Percentiles rank a stretch among this genome's conserved stretches.
These are phyloP conservation scores for Nigrospora oryzae DNA, from an alignment of 2,329 filamentous ascomycete species.

Conservation along the genomic window DNA sequence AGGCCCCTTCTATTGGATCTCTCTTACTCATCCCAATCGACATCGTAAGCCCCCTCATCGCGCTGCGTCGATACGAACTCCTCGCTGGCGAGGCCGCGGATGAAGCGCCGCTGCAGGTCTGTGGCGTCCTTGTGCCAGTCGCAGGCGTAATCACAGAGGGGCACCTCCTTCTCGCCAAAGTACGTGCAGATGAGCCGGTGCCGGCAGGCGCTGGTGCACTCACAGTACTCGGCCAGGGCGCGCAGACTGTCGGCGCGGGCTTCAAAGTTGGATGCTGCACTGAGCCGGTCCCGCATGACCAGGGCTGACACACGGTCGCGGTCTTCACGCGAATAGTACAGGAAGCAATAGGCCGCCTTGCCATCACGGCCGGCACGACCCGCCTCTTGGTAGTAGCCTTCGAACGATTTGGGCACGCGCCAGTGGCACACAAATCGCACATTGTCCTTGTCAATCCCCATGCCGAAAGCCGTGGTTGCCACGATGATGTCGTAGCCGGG, in stretches of 20 bases:
- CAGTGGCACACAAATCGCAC: slow-evolving; percentile 94
- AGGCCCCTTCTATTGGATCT: too few species aligned
- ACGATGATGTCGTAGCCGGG: slow-evolving; percentile 85
- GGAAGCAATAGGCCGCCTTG: slow-evolving; percentile 75
- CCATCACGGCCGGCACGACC: slow-evolving; percentile 86
- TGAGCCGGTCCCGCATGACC: slow-evolving; percentile 37
- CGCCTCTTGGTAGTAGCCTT: slow-evolving; percentile 94
- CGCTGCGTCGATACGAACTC: slow-evolving; percentile 58
- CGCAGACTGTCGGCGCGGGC: slow-evolving; percentile 55
- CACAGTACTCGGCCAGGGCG: slow-evolving; percentile 72
- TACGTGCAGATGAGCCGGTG: slow-evolving; percentile 69
- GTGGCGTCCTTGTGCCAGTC: slow-evolving; percentile 66
- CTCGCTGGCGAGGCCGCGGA: slow-evolving; percentile 46
- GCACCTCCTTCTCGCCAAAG: slow-evolving; percentile 58
- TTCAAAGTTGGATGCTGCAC: slow-evolving; percentile 32
- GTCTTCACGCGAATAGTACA: slow-evolving; percentile 88
- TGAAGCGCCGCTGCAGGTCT: slow-evolving; percentile 48
- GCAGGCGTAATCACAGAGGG: slow-evolving; percentile 65
- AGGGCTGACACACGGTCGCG: slow-evolving; percentile 62
- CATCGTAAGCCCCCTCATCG: slow-evolving; percentile 48
- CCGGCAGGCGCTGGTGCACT: slow-evolving; percentile 63
- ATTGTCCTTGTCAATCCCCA: slow-evolving; percentile 95
- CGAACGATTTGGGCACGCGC: slow-evolving; percentile 88
- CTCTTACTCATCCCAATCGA: slow-evolving; percentile 40
- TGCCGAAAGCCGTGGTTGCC: slow-evolving; percentile 91